Evolutionary conservation across 768 basidiomycete species (phyloP).

Genomic region (Galerina marginata): DNA sequence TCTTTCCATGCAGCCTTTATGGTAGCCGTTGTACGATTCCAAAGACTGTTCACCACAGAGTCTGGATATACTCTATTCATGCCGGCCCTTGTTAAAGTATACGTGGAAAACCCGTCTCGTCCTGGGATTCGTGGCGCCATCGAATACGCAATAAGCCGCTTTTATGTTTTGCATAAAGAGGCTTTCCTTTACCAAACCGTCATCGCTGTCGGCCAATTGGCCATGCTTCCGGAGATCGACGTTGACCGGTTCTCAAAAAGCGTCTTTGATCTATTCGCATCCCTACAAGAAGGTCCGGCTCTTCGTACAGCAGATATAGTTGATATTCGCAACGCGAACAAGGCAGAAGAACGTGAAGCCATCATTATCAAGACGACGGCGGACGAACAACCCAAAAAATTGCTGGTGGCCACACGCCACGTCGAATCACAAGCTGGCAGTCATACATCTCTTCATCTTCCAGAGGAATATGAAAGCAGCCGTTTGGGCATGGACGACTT

Average conservation of each 20-base stretch:
- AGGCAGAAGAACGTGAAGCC: slow-evolving; percentile 71
- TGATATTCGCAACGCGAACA: slow-evolving; percentile 69
- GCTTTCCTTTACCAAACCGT: slow-evolving; percentile 78
- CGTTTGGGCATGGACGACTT: slow-evolving; percentile 67
- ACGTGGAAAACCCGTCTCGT: slow-evolving; percentile 63
- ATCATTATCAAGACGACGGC: slow-evolving; percentile 64
- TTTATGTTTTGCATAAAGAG: slow-evolving; percentile 75
- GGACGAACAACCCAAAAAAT: slow-evolving; percentile 76
- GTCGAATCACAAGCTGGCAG: slow-evolving; percentile 45
- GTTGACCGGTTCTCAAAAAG: slow-evolving; percentile 57
- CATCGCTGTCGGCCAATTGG: slow-evolving; percentile 63
- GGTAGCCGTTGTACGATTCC: slow-evolving; percentile 78
- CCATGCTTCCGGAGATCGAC: slow-evolving; percentile 54
- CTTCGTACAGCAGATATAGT: slow-evolving; percentile 55
- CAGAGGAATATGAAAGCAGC: slow-evolving; percentile 64
- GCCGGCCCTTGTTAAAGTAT: slow-evolving; percentile 72
- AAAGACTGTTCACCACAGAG: slow-evolving; percentile 74
- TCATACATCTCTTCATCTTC: slow-evolving; percentile 50
- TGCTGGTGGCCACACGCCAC: slow-evolving; percentile 59
- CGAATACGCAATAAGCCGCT: slow-evolving; percentile 73
- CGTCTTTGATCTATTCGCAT: slow-evolving; percentile 62
- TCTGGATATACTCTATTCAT: slow-evolving; percentile 79
- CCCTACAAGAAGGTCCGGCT: slow-evolving; percentile 53
- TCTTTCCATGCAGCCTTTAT: slow-evolving; percentile 55
- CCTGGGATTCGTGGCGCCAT: slow-evolving; percentile 67